These are phyloP conservation scores for Pyrenophora seminiperda DNA, from an alignment of 2,329 filamentous ascomycete species.

Conservation along the genomic window DNA sequence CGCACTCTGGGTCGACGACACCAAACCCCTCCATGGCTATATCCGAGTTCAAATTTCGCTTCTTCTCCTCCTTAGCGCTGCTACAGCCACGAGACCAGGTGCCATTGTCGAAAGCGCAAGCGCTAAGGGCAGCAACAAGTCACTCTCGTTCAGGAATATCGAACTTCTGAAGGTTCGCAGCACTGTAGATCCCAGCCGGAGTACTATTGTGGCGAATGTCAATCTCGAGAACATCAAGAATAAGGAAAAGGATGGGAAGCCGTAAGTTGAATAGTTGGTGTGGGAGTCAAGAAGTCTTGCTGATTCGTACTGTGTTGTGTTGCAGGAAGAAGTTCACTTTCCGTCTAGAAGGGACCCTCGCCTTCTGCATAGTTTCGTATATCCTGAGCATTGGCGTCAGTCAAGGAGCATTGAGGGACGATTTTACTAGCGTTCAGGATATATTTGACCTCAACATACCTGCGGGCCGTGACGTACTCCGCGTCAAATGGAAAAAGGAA, in stretches of 20 bases:
- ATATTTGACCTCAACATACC: conserved; percentile 27
- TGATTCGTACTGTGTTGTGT: conserved; percentile 13
- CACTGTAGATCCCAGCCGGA: conserved; percentile 13
- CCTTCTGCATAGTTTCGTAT: conserved; percentile 25
- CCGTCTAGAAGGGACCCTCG: conserved; percentile 17
- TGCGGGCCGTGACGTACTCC: conserved; percentile 17
- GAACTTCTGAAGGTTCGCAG: conserved; percentile 28
- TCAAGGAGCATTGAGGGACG: conserved; percentile 15
- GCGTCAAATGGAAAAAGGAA: conserved; percentile 22
- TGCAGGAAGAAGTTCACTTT: conserved; percentile 29
- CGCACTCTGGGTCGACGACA: conserved; percentile 25
- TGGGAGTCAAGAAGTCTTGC: conserved; percentile 4
- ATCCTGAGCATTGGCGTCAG: conserved; percentile 20
- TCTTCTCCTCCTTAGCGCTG: conserved; percentile 29
- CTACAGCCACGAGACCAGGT: conserved; percentile 23
- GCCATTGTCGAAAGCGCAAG: conserved; percentile 15
- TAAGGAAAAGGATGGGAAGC: conserved; percentile 22
- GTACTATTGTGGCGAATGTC: conserved; percentile 24
- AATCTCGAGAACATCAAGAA: conserved; percentile 30
- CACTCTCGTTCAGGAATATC: conserved; percentile 26
- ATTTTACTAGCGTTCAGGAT: conserved; percentile 21
- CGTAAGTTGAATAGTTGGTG: conserved; percentile 16
- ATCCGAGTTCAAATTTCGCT: conserved; percentile 24
- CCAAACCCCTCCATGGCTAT: conserved; percentile 23
- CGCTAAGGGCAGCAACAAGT: conserved; percentile 4